These are phyloP conservation scores for Starmerella etchellsii DNA, from an alignment of 805 yeast genomes.

Conservation along the genomic window DNA sequence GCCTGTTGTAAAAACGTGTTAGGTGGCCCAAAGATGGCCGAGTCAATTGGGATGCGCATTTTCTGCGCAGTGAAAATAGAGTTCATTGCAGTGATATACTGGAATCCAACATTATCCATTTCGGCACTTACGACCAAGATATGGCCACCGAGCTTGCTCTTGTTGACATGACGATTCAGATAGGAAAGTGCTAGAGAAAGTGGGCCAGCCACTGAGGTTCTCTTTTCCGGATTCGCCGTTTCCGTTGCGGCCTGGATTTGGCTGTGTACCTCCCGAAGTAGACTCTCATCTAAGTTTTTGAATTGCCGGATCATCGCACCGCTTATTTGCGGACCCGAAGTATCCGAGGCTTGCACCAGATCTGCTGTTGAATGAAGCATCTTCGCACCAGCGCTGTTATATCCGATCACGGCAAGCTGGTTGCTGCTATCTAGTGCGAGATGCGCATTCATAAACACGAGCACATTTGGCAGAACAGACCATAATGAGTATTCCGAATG, in stretches of 20 bases:
- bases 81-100: slow-evolving; percentile 89
- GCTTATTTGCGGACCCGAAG: slow-evolving; percentile 21
- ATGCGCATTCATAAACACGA: slow-evolving; percentile 79
- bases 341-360: not conserved
- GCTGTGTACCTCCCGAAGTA: slow-evolving; percentile 44
- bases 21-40: slow-evolving; percentile 61
- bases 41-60: slow-evolving; percentile 70
- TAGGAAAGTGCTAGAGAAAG: slow-evolving; percentile 72
- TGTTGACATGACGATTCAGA: slow-evolving; percentile 42
- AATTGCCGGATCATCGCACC: slow-evolving; percentile 73
- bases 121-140: slow-evolving; percentile 51
- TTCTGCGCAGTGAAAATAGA: slow-evolving; percentile 92
- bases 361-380: slow-evolving; percentile 48
- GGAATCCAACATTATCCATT: slow-evolving; percentile 54
- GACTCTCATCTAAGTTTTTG: slow-evolving; percentile 59
- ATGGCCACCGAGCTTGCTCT: slow-evolving; percentile 41
- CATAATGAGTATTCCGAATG: slow-evolving; percentile 28
- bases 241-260: slow-evolving; percentile 34
- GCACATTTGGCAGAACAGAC: slow-evolving; percentile 48
- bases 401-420: slow-evolving; percentile 66
- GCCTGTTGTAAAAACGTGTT: slow-evolving; percentile 91
- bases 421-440: slow-evolving; percentile 73
- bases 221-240: slow-evolving; percentile 38
- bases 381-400: slow-evolving; percentile 55
- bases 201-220: slow-evolving; percentile 43